phyloP scores from a whole-genome alignment of 2,329 filamentous ascomycete species.

The Fusarium sp. region DNA sequence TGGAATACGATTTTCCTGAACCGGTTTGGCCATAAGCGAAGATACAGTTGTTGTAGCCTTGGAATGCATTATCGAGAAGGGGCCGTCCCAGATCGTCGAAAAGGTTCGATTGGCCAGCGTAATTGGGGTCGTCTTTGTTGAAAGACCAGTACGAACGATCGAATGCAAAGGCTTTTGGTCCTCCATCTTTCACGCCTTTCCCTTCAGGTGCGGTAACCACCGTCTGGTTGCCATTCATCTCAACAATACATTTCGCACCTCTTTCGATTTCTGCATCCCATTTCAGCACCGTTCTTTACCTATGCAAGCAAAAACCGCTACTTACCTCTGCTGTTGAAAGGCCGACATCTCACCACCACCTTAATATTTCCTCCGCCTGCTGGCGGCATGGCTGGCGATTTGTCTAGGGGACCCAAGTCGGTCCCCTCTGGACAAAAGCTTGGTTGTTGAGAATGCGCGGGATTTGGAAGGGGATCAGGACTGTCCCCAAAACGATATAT shows the following conservation, averaged over 20 bases:
- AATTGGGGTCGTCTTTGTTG: constrained; percentile 80
- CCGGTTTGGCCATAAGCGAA: constrained; percentile 99
- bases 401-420: constrained; percentile 49
- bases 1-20: constrained; percentile 98
- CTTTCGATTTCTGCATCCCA: constrained; percentile 79
- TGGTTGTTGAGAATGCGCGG: constrained; percentile 43
- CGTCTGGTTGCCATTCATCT: constrained; percentile 95
- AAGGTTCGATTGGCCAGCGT: constrained; percentile 88
- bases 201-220: constrained; percentile 77
- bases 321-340: constrained; percentile 94
- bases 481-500: constrained; percentile 4
- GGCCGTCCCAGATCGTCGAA: constrained; percentile 90
- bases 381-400: constrained; percentile 51
- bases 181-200: constrained; percentile 76
- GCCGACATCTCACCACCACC: constrained; percentile 96
- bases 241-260: constrained; percentile 93
- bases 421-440: constrained; percentile 45
- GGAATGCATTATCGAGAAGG: constrained; percentile 95
- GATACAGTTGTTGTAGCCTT: constrained; percentile 99
- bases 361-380: constrained; percentile 96
- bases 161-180: constrained; percentile 89
- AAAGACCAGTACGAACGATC: constrained; percentile 99
- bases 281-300: constrained; percentile 31
- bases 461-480: constrained; percentile 22
- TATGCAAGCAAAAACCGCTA: constrained; percentile 5